Conservation (phyloP, 257 asterid species). For the Hygrophila difformis region DNA sequence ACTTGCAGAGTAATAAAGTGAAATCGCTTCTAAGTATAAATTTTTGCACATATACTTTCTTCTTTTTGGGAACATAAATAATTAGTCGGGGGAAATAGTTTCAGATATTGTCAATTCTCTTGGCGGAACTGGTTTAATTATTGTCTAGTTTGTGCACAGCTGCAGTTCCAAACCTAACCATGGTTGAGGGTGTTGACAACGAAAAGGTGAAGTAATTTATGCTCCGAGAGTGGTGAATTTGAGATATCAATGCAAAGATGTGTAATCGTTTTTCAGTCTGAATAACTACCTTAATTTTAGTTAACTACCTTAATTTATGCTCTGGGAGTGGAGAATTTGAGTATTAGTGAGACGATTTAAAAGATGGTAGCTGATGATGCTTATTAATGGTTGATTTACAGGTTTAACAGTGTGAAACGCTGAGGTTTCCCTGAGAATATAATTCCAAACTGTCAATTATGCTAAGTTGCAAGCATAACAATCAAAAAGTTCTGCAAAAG, state of each 20-base stretch:
- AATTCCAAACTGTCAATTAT: neutral
- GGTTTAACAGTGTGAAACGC: too few species aligned
- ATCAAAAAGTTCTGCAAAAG: too few species aligned
- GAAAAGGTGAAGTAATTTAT: constrained; percentile 39
- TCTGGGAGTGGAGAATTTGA: too few species aligned
- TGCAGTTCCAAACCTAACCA: constrained; percentile 67
- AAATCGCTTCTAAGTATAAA: constrained; percentile 50
- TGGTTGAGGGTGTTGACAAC: constrained; percentile 78
- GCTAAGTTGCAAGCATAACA: too few species aligned
- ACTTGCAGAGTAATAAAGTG: constrained; percentile 86
- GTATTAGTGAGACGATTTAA: too few species aligned
- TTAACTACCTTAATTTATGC: neutral
- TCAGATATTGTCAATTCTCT: neutral
- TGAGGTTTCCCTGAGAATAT: neutral
- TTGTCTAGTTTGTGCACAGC: constrained; percentile 36
- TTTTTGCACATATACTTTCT: neutral
- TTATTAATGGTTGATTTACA: too few species aligned
- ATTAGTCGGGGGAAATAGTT: neutral
- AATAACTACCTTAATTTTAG: neutral
- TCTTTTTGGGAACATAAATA: neutral
- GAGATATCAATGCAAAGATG: neutral
- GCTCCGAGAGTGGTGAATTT: too few species aligned
- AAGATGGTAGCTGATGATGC: too few species aligned
- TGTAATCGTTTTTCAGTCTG: neutral
- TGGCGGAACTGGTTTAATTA: neutral